Base-by-base conservation (phyloP, 495 filamentous ascomycete species). In the Podospora sp. region DNA sequence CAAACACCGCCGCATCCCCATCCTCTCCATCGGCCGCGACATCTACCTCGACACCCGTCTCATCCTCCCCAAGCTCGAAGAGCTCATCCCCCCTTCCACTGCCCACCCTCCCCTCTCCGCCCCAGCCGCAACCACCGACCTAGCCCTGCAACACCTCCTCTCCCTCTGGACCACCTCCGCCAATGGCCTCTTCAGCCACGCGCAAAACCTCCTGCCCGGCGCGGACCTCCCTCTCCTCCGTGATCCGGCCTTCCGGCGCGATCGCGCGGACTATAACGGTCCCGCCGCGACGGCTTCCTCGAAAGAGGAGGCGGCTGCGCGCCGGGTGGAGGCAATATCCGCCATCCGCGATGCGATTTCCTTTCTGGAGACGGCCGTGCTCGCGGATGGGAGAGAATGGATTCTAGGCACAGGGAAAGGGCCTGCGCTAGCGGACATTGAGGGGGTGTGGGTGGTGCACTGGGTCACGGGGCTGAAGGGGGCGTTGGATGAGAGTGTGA, bases 1-100 rank as follows among this genome's bases (percentile, higher is more conserved):
- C 68, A 69, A 74, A 6, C 88, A 91, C 78, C 84, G 88, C 0
- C 87, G 89, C 56, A 90, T 91, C 60, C 90, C 90, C 2, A 65
- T 91, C 59, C 70, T 90, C 57, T 71, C 85, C 29, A 85, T 87
- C 63, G 86, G 85, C 35, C 78, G 82, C 6, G 79, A 84, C 62
- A 72, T 88, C 62, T 87, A 86, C 78, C 79, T 82, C 67, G 86
- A 89, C 75, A 85, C 85, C 5, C 81, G 82, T 21, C 79, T 90
- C 22, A 90, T 91, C 61, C 68, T 91, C 24, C 68, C 66, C 0
- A 85, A 85, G 65, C 84, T 91, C 9, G 86, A 89, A 85, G 26
- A 14, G n/a, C 35, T 18, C 70, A 60, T 62, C 60, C 27, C 33
- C 52, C 51, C 59, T 60, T 33, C 29, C 29, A 3, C 29, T 8